These are phyloP conservation scores for Ichthyophthirius multifiliis DNA, from an alignment of 169 alveolate genomes.

Conservation along the genomic window DNA sequence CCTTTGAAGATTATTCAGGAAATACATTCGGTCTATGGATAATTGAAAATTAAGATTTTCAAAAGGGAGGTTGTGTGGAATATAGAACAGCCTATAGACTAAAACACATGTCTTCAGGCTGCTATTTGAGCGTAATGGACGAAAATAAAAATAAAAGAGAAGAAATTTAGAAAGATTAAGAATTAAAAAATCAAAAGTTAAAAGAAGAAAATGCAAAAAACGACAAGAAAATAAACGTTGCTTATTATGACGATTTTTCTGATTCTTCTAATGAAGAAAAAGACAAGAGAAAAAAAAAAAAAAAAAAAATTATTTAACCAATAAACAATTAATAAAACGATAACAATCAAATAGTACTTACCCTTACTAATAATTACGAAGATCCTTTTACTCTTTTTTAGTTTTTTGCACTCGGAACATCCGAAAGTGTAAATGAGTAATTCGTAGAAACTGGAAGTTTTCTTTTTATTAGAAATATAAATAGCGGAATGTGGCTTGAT, in stretches of 20 bases:
- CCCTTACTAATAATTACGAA: neutral
- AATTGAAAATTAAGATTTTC: slow-evolving; percentile 25
- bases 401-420: neutral
- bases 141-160: neutral
- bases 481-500: neutral
- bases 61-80: slow-evolving; percentile 23
- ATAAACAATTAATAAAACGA: neutral
- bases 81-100: slow-evolving; percentile 13
- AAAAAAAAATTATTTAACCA: neutral
- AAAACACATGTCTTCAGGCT: slow-evolving; percentile 26
- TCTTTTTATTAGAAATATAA: neutral
- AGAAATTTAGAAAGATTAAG: neutral
- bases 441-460: neutral
- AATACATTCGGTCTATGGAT: slow-evolving; percentile 39
- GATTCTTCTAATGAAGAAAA: neutral
- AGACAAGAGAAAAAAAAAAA: neutral
- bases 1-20: slow-evolving; percentile 41
- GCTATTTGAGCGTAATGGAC: slow-evolving; percentile 23
- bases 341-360: neutral
- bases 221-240: neutral
- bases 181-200: neutral
- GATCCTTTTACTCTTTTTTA: neutral
- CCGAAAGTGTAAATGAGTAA: neutral
- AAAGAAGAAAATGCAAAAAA: neutral
- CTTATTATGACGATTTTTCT: neutral